Evolutionary conservation across 169 alveolate species (phyloP), one percentile per base, ranked within the genome.

Genomic region (Cryptosporidium viatorum): DNA sequence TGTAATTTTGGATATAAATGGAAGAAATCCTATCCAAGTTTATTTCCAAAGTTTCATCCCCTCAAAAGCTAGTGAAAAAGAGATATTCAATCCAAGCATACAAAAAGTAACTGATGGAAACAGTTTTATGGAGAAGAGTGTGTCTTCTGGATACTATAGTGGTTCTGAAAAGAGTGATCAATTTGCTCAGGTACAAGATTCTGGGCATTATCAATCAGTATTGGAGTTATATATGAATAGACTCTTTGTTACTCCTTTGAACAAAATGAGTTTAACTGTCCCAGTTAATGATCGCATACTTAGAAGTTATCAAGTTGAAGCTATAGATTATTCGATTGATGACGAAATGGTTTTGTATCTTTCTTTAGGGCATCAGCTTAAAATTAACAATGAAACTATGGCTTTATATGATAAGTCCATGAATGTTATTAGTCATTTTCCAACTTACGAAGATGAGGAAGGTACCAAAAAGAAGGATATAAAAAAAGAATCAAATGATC

Each of bases 241-340:
- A 23, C 45, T 80, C 23, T 59, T 80, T 26, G 65, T 52, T 18
- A 62, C 89, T 26, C 89, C 89, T 16, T 48, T 80, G 29, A 80
- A 48, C 29, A 80, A 65, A 23, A 80, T 80, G 89, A 80, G 48
- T 9, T n/a, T 80, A 26, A 62, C 89, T 1, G 43, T 80, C 39
- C 89, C 89, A 31, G 26, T 80, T 12, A 80, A 80, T 29, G 75
- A 80, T 14, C 48, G 62, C 8, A 18, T 45, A 14, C 37, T 65
- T n/a, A 59, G 89, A 80, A 80, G 89, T 43, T 80, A 80, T 39
- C 89, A 80, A 43, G 67, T 80, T 18, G 48, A 62, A 41, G 89
- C 89, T 1, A 80, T 80, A 6, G 89, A 80, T 29, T 62, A 59
- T 21, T 31, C 48, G 1, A 80, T 33, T 39, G 52, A 41, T 43